phyloP scores from a whole-genome alignment of 2,329 filamentous ascomycete species.

The Colletotrichum graminicola region DNA sequence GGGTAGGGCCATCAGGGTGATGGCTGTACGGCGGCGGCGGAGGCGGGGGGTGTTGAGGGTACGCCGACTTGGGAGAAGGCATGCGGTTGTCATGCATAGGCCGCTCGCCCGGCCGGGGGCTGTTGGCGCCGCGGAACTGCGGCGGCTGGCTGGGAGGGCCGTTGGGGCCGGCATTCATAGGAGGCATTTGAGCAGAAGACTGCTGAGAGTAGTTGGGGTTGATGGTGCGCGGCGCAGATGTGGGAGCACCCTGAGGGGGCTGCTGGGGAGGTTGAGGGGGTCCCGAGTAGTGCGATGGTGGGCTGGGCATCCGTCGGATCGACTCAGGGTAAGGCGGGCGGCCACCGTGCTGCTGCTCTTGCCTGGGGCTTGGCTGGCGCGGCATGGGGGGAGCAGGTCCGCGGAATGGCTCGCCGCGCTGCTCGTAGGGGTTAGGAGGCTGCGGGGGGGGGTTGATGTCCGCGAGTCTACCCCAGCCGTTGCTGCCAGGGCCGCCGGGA shows the following conservation, averaged over 20 bases:
- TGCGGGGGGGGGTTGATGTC: constrained; percentile 83
- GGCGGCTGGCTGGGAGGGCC: constrained; percentile 69
- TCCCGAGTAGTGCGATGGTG: constrained; percentile 62
- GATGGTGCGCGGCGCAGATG: constrained; percentile 65
- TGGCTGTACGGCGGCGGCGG: constrained; percentile 71
- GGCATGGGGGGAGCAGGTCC: constrained; percentile 75
- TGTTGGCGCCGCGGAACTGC: constrained; percentile 78
- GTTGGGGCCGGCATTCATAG: constrained; percentile 54
- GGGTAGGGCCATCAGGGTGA: constrained; percentile 72
- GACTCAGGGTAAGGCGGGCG: constrained; percentile 46
- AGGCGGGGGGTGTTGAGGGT: constrained; percentile 78
- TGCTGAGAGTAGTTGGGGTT: constrained; percentile 71
- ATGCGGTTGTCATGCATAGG: constrained; percentile 86
- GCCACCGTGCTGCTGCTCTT: constrained; percentile 61
- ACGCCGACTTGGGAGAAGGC: constrained; percentile 90
- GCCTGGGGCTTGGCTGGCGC: constrained; percentile 81
- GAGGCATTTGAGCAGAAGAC: constrained; percentile 54
- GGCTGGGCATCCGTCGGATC: constrained; percentile 65
- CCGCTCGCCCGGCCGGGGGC: constrained; percentile 86
- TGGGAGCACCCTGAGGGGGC: constrained; percentile 55
- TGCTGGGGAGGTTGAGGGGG: constrained; percentile 65
- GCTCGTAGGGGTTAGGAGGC: constrained; percentile 85
- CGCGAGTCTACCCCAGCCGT: constrained; percentile 75
- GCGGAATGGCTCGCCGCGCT: constrained; percentile 76
- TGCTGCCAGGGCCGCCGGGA: constrained; percentile 67